Evolutionary conservation across 768 basidiomycete species (phyloP).

Genomic region (Chalciporus sphaerocephalus): DNA sequence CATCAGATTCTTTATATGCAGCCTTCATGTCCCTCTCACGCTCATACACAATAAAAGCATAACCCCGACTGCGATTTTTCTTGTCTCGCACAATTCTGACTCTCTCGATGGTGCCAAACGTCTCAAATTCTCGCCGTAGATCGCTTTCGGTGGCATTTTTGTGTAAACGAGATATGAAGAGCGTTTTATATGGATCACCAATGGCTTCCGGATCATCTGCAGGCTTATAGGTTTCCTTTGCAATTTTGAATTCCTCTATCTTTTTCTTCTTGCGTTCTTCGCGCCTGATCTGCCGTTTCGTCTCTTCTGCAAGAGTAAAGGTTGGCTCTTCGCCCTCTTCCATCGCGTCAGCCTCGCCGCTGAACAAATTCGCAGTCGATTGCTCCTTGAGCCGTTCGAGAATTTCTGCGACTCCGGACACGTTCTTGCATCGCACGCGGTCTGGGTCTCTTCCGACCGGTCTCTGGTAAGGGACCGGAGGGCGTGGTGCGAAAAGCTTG

Average conservation of each 20-base stretch:
- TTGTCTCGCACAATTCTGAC: slow-evolving; percentile 91
- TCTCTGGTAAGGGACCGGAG: slow-evolving; percentile 80
- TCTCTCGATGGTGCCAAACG: slow-evolving; percentile 91
- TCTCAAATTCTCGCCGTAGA: slow-evolving; percentile 91
- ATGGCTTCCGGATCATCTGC: slow-evolving; percentile 85
- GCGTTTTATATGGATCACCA: slow-evolving; percentile 97
- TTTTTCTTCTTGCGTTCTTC: slow-evolving; percentile 77
- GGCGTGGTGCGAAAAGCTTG: slow-evolving; percentile 93
- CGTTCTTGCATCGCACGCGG: slow-evolving; percentile 62
- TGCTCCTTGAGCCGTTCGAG: slow-evolving; percentile 73
- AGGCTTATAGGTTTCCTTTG: slow-evolving; percentile 89
- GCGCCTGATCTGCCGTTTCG: slow-evolving; percentile 68
- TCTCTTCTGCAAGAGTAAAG: slow-evolving; percentile 80
- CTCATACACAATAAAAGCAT: slow-evolving; percentile 97
- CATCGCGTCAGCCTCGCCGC: slow-evolving; percentile 61
- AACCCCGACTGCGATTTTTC: slow-evolving; percentile 82
- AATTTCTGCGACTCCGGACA: slow-evolving; percentile 72
- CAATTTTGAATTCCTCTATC: slow-evolving; percentile 69
- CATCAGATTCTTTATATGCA: slow-evolving; percentile 98
- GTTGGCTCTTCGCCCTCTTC: slow-evolving; percentile 82
- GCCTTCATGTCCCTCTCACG: slow-evolving; percentile 99
- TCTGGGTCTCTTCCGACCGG: slow-evolving; percentile 83
- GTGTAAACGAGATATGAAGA: slow-evolving; percentile 92
- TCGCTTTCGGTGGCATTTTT: slow-evolving; percentile 90
- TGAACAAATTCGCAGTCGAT: slow-evolving; percentile 62